Percentiles rank a stretch among this genome's conserved stretches.
Evolutionary conservation across 2,329 filamentous ascomycete genomes (phyloP).

Genomic region (Penicillium glabrum): DNA sequence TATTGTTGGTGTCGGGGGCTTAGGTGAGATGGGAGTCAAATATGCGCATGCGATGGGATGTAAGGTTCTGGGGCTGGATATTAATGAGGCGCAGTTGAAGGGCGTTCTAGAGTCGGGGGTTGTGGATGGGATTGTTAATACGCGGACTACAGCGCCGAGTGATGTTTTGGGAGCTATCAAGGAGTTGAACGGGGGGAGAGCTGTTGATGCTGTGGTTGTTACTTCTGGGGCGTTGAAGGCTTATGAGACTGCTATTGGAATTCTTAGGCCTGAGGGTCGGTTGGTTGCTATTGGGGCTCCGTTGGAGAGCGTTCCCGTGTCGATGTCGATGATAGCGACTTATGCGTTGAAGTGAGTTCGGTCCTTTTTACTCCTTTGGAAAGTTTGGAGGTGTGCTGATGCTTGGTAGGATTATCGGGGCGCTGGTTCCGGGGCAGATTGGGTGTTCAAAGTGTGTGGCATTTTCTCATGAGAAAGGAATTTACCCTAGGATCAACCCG

Average conservation of each 20-base stretch:
- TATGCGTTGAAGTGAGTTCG: conserved; percentile 5
- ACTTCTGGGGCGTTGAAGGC: conserved; percentile 8
- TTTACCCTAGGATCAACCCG: conserved; percentile 7
- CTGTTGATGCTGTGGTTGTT: conserved; percentile 11
- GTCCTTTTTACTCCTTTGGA: background rate
- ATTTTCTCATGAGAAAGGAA: conserved; percentile 8
- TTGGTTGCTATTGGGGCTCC: conserved; percentile 11
- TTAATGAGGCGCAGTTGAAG: conserved; percentile 6
- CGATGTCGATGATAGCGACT: background rate
- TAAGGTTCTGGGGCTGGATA: conserved; percentile 26
- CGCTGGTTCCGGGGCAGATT: conserved; percentile 1
- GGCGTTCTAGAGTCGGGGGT: background rate
- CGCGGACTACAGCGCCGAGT: background rate
- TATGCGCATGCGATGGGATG: conserved; percentile 27
- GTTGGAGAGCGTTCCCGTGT: background rate
- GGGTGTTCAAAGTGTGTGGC: conserved; percentile 4
- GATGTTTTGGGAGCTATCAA: background rate
- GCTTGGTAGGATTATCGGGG: conserved; percentile 10
- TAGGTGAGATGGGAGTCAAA: conserved; percentile 27
- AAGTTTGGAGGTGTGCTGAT: background rate
- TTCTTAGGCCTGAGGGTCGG: conserved; percentile 4
- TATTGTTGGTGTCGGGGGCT: conserved; percentile 20
- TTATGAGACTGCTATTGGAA: conserved; percentile 7
- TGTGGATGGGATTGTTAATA: conserved; percentile 9
- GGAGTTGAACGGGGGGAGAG: background rate